Base-by-base conservation (phyloP, 2,329 filamentous ascomycete genomes). In the Aotearoamyces nothofagi region DNA sequence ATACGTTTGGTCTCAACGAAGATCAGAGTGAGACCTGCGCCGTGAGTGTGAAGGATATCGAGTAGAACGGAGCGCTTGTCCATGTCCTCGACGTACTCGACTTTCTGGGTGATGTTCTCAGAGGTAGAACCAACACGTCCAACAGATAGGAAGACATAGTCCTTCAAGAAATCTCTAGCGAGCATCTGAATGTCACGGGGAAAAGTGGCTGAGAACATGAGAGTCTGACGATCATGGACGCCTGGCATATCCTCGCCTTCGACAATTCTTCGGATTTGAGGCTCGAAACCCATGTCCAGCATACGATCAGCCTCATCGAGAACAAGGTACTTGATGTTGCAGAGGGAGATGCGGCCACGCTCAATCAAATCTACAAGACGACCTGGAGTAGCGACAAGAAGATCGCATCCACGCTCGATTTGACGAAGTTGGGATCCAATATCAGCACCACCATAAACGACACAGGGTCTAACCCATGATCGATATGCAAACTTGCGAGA, bases 261-360 rank as follows among this genome's bases (percentile, higher is more conserved):
- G 25, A 98, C 90, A 49, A 98, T 96, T 48, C 87, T 81, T 50
- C 90, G 86, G 53, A 98, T 98, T 63, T 98, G 90, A 49, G 90
- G 90, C 67, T 98, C 90, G 69, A 98, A 98, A 90, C 90, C 90
- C 90, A 98, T 98, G 70, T 98, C 90, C 69, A 98, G 69, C 90
- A 98, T 98, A 56, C 90, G 90, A 66, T 98, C 90, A 57, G 90
- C 90, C 72, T 98, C 90, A 47, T 98, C 90, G 31, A 98, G 81
- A 46, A 98, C 83, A 38, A 98, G 72, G 55, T 98, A 98, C 68
- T 94, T 96, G 70, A 98, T 98, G 69, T 93, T 94, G 58, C 77
- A 73, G 32, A 98, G 77, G 24, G 90, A 96, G 55, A 98, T 96
- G 52, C 87, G 83, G 51, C 90, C 90, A 67, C 90, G 83, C 69